Base-by-base conservation (phyloP, 257 asterid genomes). In the Fraxinus americana region DNA sequence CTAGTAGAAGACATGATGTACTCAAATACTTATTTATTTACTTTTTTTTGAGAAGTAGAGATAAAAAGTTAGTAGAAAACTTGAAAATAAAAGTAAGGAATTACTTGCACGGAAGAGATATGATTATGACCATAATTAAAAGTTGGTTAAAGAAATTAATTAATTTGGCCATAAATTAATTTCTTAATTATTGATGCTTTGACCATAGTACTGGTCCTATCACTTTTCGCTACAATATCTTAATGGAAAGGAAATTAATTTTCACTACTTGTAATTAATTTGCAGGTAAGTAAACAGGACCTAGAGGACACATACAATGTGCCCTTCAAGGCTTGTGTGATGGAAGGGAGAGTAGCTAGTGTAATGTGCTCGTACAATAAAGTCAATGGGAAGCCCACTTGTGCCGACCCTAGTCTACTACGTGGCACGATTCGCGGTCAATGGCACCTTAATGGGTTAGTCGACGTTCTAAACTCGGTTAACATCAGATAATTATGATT, bases 361-460 rank as follows among this genome's bases (percentile, higher is more conserved):
- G 91, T 95, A 1, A 95, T 95, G 99, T 95, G 99, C 72, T 95
- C 98, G 0, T 93, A 95, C 92, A 93, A 95, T 80, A 93, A 95
- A 27, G 98, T 93, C 35, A 95, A 95, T 74, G 99, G 99, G 71
- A 90, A 81, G 76, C 98, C 99, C 25, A 89, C 99, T 5, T 95
- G 99, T 84, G 98, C 99, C 25, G 99, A 95, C 74, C 85, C 93
- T 7, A 73, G 41, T 66, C 96, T 95, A 67, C 97, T 95, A 0
- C 97, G 93, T 30, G 90, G 78, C 86, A 90, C 94, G 17, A 86
- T 95, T 35, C 94, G 98, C 2, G 92, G 87, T 13, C 90, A 91
- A 72, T 95, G 99, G 98, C 89, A 78, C 9, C 92, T 95, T 7
- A 83, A 95, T 25, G 99, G 99, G 98, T 94, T 10, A 19, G 80